Evolutionary conservation across 306 rosid genomes (phyloP), one percentile per base, ranked within the genome.

Genomic region (Astragalus glycyphyllos): DNA sequence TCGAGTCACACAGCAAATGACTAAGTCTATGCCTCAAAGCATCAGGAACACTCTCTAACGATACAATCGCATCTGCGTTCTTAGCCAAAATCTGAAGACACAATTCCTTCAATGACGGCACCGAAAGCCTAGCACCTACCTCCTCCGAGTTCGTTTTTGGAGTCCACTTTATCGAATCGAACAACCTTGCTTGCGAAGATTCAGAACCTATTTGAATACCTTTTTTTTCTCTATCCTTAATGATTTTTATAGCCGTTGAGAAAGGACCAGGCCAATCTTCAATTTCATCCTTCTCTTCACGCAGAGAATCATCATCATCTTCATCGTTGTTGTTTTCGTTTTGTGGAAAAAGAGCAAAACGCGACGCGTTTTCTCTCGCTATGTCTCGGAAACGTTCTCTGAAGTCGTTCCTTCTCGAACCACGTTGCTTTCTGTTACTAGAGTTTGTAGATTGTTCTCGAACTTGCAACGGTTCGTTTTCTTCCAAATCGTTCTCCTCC

Each of bases 201-300:
- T n/a, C 67, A 12, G 11, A 40, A 13, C 37, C 75, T 6, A 34
- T 49, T 70, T 11, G 74, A 29, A 2, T 31, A 49, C 57, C 47
- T 44, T 72, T 89, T 31, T 7, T 57, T 35, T 58, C 84, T 50
- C 97, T 64, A 55, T 86, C 92, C 64, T 49, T 82, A 44, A 90
- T 83, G 40, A 95, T 95, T 73, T 84, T 89, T 87, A 91, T 81
- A 6, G 96, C 96, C 8, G 97, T 91, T 12, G 91, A 76, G 76
- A 91, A 87, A 44, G 99, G 97, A 58, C 99, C 99, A 1, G 99
- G 96, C 97, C 97, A 95, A 45, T 89, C 96, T 79, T 89, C 87
- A 5, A 69, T 49, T 35, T 87, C 90, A 9, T 7, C 64, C 23
- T 61, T 83, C 42, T 47, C 75, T 58, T 80, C 71, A 65, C 77